phyloP scores from a whole-genome alignment of 768 basidiomycete species.

The Agrocybe chaxingu region DNA sequence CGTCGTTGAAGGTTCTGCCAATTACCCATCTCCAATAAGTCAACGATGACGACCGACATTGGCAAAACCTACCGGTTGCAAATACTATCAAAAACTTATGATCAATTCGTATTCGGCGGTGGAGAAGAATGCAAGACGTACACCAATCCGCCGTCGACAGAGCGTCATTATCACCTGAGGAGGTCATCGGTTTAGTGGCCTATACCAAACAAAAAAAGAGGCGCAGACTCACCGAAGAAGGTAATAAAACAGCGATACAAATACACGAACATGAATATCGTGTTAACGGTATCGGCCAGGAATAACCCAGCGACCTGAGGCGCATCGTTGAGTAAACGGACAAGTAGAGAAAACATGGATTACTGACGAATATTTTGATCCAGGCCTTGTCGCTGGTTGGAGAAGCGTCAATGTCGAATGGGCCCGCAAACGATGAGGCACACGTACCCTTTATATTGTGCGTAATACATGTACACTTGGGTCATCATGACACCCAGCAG shows the following conservation, averaged over 20 bases:
- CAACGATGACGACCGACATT: neutral
- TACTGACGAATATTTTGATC: slow-evolving; percentile 44
- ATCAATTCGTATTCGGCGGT: neutral
- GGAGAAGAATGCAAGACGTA: slow-evolving; percentile 9
- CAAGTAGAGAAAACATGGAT: neutral
- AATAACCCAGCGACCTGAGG: slow-evolving; percentile 39
- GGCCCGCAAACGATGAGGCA: slow-evolving; percentile 3
- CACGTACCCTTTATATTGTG: slow-evolving; percentile 28
- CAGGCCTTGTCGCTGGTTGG: slow-evolving; percentile 36
- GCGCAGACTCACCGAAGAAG: slow-evolving; percentile 34
- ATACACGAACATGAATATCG: slow-evolving; percentile 40
- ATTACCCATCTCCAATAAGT: neutral
- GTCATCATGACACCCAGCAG: slow-evolving; percentile 49
- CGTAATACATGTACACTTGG: slow-evolving; percentile 46
- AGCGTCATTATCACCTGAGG: slow-evolving; percentile 12
- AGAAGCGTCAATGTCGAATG: neutral
- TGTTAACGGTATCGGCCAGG: slow-evolving; percentile 47
- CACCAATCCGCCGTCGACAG: slow-evolving; percentile 22
- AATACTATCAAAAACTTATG: slow-evolving; percentile 29
- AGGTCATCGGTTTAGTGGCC: neutral
- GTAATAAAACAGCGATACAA: slow-evolving; percentile 45
- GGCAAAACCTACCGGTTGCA: slow-evolving; percentile 27
- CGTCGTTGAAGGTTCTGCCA: slow-evolving; percentile 41
- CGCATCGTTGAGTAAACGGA: neutral
- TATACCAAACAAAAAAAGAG: neutral